Percentiles rank a stretch among this genome's conserved stretches.
Evolutionary conservation across 371 early-diverging fungal species (phyloP).

Genomic region (Apophysomyces elegans): DNA sequence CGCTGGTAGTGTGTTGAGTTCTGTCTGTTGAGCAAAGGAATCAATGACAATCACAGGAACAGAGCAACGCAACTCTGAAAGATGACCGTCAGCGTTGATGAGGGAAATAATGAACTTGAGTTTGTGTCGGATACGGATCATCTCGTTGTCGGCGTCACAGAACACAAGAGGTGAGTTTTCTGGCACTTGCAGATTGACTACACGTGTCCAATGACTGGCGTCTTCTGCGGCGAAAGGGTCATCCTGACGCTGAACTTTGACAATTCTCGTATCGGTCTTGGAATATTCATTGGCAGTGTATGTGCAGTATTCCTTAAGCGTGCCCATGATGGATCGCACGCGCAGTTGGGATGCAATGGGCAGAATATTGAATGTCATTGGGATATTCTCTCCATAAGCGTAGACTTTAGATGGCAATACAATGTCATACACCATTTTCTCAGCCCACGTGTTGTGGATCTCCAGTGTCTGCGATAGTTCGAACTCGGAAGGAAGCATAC

Average conservation of each 20-base stretch:
- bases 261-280: constrained; percentile 45
- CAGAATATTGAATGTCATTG: constrained; percentile 40
- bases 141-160: constrained; percentile 47
- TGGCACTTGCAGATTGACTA: constrained; percentile 33
- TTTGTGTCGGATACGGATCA: constrained; percentile 48
- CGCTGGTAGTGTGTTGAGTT: constrained; percentile 38
- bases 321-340: constrained; percentile 32
- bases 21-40: constrained; percentile 35
- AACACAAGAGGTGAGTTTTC: constrained; percentile 31
- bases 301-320: constrained; percentile 49
- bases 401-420: constrained; percentile 43
- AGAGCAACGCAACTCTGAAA: constrained; percentile 46
- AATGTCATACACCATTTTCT: constrained; percentile 50
- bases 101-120: constrained; percentile 29
- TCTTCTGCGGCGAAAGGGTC: constrained; percentile 29
- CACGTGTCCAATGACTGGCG: constrained; percentile 24
- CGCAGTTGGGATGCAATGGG: constrained; percentile 39
- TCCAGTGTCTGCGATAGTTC: constrained; percentile 38
- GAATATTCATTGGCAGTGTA: constrained; percentile 38
- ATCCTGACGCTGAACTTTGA: constrained; percentile 19
- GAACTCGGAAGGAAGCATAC: constrained; percentile 42
- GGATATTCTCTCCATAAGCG: constrained; percentile 40
- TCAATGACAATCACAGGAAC: constrained; percentile 40
- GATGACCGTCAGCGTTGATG: constrained; percentile 36
- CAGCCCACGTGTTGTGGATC: constrained; percentile 48